phyloP scores from a whole-genome alignment of 2,329 filamentous ascomycete genomes.

The Stagonosporopsis cucurbitacearum region DNA sequence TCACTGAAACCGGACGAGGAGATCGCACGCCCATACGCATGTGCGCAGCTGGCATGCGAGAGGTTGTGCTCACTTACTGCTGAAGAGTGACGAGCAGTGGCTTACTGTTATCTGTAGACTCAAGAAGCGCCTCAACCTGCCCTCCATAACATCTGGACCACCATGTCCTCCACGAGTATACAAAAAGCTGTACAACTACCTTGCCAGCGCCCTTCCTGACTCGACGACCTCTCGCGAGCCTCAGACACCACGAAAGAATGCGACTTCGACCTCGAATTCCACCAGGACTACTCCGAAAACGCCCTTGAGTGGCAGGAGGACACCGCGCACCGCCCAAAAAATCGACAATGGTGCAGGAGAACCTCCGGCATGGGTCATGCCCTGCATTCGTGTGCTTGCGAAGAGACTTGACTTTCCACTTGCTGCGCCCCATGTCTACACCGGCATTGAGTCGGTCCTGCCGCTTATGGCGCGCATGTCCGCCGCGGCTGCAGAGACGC shows the following conservation, averaged over 20 bases:
- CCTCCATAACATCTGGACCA: slow-evolving; percentile 43
- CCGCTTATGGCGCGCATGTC: slow-evolving; percentile 43
- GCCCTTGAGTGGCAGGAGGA: slow-evolving; percentile 30
- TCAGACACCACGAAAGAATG: slow-evolving; percentile 42
- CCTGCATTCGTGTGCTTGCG: slow-evolving; percentile 71
- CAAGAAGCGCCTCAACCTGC: slow-evolving; percentile 57
- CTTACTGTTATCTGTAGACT: slow-evolving; percentile 63
- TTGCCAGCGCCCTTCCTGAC: slow-evolving; percentile 73
- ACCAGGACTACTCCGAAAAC: slow-evolving; percentile 38
- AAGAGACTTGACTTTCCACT: slow-evolving; percentile 65
- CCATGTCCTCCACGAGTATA: slow-evolving; percentile 63
- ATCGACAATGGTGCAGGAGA: slow-evolving; percentile 23
- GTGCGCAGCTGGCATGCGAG: slow-evolving; percentile 74
- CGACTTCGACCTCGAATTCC: slow-evolving; percentile 28
- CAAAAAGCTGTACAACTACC: slow-evolving; percentile 80
- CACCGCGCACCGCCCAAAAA: slow-evolving; percentile 28
- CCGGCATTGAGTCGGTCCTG: slow-evolving; percentile 69
- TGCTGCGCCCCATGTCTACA: slow-evolving; percentile 75
- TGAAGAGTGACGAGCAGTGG: slow-evolving; percentile 5
- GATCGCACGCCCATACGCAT: slow-evolving; percentile 47
- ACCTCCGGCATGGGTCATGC: slow-evolving; percentile 67
- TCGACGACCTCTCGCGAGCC: slow-evolving; percentile 32
- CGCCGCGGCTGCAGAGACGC: slow-evolving; percentile 40
- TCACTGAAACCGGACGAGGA: slow-evolving; percentile 47
- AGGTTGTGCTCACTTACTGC: slow-evolving; percentile 59